Conservation (phyloP, 139 green algal species). For the Desmodesmus armatus region DNA sequence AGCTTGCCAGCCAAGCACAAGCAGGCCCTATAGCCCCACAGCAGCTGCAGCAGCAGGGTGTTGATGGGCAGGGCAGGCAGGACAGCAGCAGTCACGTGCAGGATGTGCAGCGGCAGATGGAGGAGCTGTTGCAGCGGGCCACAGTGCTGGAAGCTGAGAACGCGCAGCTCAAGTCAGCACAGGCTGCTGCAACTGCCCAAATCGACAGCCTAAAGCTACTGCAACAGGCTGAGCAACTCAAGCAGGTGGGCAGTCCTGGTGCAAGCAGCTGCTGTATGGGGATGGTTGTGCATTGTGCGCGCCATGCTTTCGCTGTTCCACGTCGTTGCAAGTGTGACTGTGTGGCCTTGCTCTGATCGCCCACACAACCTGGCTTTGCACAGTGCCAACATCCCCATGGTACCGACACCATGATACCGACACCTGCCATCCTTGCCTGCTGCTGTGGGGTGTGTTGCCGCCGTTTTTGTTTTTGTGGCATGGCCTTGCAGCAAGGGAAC, state of each 20-base stretch:
- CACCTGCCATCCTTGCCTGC: neutral
- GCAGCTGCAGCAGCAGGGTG: neutral
- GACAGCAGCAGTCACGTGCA: neutral
- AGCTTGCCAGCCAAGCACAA: neutral
- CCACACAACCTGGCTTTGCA: no score
- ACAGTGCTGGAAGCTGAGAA: constrained; percentile 23
- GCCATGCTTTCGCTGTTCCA: no score
- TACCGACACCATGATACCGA: no score
- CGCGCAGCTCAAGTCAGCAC: constrained; percentile 1
- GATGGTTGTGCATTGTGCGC: no score
- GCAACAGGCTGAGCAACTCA: constrained; percentile 55
- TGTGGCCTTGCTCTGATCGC: no score
- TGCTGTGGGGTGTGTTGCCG: neutral
- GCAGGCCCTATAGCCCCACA: neutral
- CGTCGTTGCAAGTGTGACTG: no score
- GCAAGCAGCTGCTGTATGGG: neutral
- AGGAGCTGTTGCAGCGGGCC: neutral
- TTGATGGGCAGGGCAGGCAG: neutral
- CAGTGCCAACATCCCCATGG: no score
- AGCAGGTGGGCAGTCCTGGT: constrained; percentile 56
- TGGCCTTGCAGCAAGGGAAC: constrained; percentile 56
- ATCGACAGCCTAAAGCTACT: neutral
- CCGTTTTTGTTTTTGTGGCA: neutral
- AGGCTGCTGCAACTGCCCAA: constrained; percentile 5
- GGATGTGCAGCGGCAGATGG: neutral